These are phyloP conservation scores for Ustanciosporium gigantosporum DNA, from an alignment of 1,284 basidiomycete genomes.

Conservation along the genomic window DNA sequence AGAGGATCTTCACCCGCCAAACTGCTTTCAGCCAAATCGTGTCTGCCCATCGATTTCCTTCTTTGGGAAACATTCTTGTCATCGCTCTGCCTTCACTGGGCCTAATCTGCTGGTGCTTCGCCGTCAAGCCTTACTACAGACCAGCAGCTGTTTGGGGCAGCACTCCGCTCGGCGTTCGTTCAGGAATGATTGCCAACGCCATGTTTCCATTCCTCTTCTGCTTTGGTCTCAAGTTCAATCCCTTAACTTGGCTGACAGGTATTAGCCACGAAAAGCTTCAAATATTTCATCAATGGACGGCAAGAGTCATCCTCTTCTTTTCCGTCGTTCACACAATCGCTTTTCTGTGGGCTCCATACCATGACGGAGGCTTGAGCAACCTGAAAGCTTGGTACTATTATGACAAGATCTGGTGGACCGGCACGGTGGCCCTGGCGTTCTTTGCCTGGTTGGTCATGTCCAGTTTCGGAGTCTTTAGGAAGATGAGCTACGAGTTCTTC, in stretches of 20 bases:
- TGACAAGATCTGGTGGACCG: conserved; percentile 43
- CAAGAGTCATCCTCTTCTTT: conserved; percentile 51
- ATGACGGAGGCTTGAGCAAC: conserved; percentile 39
- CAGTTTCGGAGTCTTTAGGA: conserved; percentile 36
- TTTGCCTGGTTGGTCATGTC: conserved; percentile 40
- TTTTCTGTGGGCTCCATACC: conserved; percentile 46
- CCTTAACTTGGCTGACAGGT: conserved; percentile 49
- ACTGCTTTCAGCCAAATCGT: conserved; percentile 12
- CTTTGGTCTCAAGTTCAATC: conserved; percentile 50
- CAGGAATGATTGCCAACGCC: conserved; percentile 51
- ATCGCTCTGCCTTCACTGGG: conserved; percentile 13
- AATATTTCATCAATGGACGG: conserved; percentile 55
- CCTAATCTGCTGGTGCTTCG: conserved; percentile 35
- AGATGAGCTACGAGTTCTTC: conserved; percentile 55
- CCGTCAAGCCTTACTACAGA: conserved; percentile 51
- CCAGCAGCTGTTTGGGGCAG: conserved; percentile 32
- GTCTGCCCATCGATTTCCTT: conserved; percentile 26
- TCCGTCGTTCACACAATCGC: conserved; percentile 49
- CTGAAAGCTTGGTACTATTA: conserved; percentile 38
- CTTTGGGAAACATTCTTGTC: conserved; percentile 23
- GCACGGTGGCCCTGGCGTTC: conserved; percentile 38
- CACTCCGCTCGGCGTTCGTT: conserved; percentile 46
- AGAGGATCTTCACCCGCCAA: conserved; percentile 14
- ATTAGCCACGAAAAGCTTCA: conserved; percentile 53
- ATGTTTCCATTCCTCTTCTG: conserved; percentile 51